These are phyloP conservation scores for Lonicera japonica DNA, from an alignment of 129 eudicot species.

Conservation along the genomic window DNA sequence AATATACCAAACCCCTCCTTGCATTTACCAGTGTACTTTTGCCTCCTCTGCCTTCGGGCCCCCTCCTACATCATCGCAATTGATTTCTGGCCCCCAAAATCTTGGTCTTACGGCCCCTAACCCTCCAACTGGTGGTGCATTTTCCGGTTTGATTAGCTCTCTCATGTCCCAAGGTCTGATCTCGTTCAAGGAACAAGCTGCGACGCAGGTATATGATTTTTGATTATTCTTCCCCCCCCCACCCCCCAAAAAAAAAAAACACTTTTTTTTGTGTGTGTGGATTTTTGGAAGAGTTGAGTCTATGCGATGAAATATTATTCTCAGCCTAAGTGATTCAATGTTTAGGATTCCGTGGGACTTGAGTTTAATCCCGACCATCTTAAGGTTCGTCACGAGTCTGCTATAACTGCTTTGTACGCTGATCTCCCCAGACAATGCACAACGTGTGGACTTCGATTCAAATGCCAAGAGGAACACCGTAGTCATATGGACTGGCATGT, in stretches of 20 bases:
- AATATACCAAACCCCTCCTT: too few relatives aligned
- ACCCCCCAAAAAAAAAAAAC: background rate
- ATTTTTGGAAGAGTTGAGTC: too few relatives aligned
- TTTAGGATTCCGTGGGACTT: slow-evolving; percentile 71
- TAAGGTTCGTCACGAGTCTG: slow-evolving; percentile 76
- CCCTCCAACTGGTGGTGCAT: slow-evolving; percentile 42
- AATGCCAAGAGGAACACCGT: slow-evolving; percentile 86
- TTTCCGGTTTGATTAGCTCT: slow-evolving; percentile 61
- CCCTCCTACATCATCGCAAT: slow-evolving; percentile 27
- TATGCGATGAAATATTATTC: background rate
- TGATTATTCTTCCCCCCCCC: background rate
- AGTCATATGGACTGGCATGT: slow-evolving; percentile 99
- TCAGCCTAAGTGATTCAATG: slow-evolving; percentile 7
- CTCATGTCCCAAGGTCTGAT: slow-evolving; percentile 83
- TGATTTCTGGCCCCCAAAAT: slow-evolving; percentile 32
- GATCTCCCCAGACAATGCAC: slow-evolving; percentile 94
- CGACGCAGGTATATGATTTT: slow-evolving; percentile 51
- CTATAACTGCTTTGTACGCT: slow-evolving; percentile 57
- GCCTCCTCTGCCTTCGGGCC: slow-evolving; percentile 59
- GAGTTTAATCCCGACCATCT: slow-evolving; percentile 77
- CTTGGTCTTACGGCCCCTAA: slow-evolving; percentile 25
- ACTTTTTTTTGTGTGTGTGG: too few relatives aligned
- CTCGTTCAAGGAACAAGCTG: slow-evolving; percentile 44
- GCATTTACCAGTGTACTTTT: slow-evolving; percentile 21
- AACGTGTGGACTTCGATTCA: slow-evolving; percentile 91